Evolutionary conservation across 1,284 basidiomycete species (phyloP), one percentile per base, ranked within the genome.

Genomic region (Kwoniella shivajii): DNA sequence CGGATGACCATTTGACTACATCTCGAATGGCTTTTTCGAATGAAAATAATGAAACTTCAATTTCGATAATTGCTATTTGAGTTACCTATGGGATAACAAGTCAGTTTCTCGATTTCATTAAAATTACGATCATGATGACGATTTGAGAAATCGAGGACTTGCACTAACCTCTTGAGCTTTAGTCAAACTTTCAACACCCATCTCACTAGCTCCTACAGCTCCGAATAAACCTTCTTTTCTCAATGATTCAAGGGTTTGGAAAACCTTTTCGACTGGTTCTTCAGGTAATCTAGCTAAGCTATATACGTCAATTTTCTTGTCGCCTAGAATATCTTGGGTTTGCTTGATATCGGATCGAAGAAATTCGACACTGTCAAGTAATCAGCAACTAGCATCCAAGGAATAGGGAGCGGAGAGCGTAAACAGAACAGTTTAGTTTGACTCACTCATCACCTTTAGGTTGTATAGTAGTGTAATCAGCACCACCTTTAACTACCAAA

Each of bases 31-130:
- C 81, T 22, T 79, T 67, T 42, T 81, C 82, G 43, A 31, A 50
- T 4, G 77, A 74, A 77, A 82, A 84, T 7, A 83, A 79, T 37
- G 82, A 83, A 33, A 84, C 73, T 64, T 85, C 84, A 45, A 83
- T 82, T 66, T 84, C 84, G 26, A 83, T 80, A 6, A 79, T 72
- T n/a, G 80, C 75, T 49, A 84, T 79, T 3, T 80, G 80, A 34
- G 79, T 76, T 29, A 83, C 75, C 82, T 83, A 55, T 6, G 22
- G 20, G 16, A 29, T 43, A 11, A 20, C 3, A 13, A 7, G 26
- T 57, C 45, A 57, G 53, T 39, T 22, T n/a, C n/a, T n/a, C n/a
- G n/a, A n/a, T n/a, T n/a, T n/a, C n/a, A n/a, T n/a, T n/a, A n/a
- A n/a, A n/a, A n/a, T n/a, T n/a, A n/a, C n/a, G n/a, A n/a, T n/a